These are phyloP conservation scores for Suillus spraguei DNA, from an alignment of 768 basidiomycete genomes.

Conservation along the genomic window DNA sequence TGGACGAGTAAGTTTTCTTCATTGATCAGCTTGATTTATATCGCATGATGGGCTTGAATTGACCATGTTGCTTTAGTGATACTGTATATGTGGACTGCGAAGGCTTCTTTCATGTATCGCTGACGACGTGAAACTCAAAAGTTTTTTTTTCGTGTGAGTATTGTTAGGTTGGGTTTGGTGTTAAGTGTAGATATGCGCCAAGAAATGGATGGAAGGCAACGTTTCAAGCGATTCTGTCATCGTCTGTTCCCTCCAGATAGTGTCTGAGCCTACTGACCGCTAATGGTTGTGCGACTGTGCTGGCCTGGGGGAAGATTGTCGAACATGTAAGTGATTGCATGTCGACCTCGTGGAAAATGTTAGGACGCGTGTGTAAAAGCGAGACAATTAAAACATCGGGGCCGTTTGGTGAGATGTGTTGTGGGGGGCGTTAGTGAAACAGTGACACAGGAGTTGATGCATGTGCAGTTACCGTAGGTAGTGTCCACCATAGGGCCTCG, in stretches of 20 bases:
- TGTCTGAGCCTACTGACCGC: slow-evolving; percentile 89
- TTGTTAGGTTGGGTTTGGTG: slow-evolving; percentile 40
- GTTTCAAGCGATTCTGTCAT: slow-evolving; percentile 96
- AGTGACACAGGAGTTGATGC: slow-evolving; percentile 95
- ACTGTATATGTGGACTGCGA: background rate
- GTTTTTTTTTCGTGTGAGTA: slow-evolving; percentile 99
- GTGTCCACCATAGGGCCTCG: no score
- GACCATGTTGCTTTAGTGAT: background rate
- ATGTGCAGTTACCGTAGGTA: slow-evolving; percentile 46
- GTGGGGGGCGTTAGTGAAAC: slow-evolving; percentile 67
- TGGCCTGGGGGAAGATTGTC: slow-evolving; percentile 95
- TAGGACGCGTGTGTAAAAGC: slow-evolving; percentile 94
- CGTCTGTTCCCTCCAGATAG: slow-evolving; percentile 89
- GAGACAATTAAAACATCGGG: slow-evolving; percentile 73
- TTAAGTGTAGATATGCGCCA: background rate
- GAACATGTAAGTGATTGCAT: slow-evolving; percentile 97
- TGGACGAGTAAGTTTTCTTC: background rate
- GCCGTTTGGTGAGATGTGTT: no score
- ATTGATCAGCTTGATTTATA: background rate
- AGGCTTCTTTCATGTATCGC: background rate
- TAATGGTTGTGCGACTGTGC: slow-evolving; percentile 91
- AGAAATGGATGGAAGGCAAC: slow-evolving; percentile 84
- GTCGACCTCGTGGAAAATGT: slow-evolving; percentile 98
- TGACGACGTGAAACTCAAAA: no score
- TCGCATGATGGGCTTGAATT: background rate